phyloP scores from a whole-genome alignment of 257 asterid genomes.

The Forsythia viridissima region DNA sequence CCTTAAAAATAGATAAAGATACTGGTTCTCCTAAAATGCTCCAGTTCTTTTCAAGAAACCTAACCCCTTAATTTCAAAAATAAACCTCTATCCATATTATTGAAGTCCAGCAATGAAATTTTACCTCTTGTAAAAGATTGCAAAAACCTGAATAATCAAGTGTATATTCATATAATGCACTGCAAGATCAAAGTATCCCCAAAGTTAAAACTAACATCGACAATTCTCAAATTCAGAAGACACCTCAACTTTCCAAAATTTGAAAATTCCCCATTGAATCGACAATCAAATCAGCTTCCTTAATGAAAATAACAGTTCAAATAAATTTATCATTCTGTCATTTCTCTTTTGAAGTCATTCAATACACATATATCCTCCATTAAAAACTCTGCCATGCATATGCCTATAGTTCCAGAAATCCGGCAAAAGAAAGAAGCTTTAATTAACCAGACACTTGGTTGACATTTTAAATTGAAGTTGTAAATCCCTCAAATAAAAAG shows the following conservation, averaged over 20 bases:
- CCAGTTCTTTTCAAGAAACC: not conserved
- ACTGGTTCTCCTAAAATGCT: not conserved
- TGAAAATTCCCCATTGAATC: not conserved
- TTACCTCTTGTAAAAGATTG: not conserved
- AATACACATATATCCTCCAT: not conserved
- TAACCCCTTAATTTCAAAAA: not conserved
- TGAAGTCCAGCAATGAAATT: not conserved
- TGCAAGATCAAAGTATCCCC: not conserved
- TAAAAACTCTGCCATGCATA: not conserved
- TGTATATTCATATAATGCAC: not conserved
- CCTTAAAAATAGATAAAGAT: not conserved
- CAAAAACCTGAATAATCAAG: not conserved
- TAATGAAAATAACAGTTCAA: not conserved
- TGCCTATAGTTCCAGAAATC: not conserved
- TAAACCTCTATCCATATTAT: not conserved
- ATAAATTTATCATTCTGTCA: not conserved
- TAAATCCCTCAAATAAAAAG: conserved; percentile 11
- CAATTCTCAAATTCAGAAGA: not conserved
- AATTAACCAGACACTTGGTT: not conserved
- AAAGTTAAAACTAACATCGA: not conserved
- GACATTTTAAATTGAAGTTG: not conserved
- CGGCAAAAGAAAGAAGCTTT: not conserved
- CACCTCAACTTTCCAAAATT: not conserved
- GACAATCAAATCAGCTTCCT: not conserved
- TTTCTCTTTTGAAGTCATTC: not conserved